These are phyloP conservation scores for Pichia pseudocactophila DNA, from an alignment of 805 yeast genomes.

Conservation along the genomic window DNA sequence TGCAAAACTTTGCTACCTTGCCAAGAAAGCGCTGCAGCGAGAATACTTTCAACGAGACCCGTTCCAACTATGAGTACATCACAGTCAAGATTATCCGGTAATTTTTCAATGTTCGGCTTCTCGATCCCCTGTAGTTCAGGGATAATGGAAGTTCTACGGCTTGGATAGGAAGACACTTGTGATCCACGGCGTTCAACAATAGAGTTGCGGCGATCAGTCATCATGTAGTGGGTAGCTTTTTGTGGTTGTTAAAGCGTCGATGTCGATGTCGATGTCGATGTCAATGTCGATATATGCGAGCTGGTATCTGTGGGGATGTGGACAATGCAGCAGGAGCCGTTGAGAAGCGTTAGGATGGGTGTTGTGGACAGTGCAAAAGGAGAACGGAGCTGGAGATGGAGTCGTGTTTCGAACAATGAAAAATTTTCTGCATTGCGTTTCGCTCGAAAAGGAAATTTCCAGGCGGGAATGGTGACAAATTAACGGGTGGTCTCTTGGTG, in stretches of 20 bases:
- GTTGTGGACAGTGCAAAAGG: too few species aligned
- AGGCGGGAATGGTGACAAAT: too few species aligned
- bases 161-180: constrained; percentile 16
- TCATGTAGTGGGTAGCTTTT: constrained; percentile 22
- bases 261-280: too few species aligned
- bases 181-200: constrained; percentile 32
- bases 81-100: constrained; percentile 50
- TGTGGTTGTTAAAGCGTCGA: background rate
- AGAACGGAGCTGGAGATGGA: too few species aligned
- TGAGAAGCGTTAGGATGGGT: too few species aligned
- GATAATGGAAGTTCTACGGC: constrained; percentile 34
- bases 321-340: too few species aligned
- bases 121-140: constrained; percentile 75
- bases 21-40: constrained; percentile 95
- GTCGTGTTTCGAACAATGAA: too few species aligned
- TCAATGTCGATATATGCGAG: too few species aligned
- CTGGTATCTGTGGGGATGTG: too few species aligned
- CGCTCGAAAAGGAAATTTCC: background rate
- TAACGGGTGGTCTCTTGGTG: background rate
- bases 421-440: background rate
- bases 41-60: constrained; percentile 76
- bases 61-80: constrained; percentile 92
- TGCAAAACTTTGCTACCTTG: constrained; percentile 95
- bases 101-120: constrained; percentile 52
- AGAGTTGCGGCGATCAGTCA: constrained; percentile 62